Base-by-base conservation (phyloP, 2,329 filamentous ascomycete species). In the Ascochyta viciae-villosae region DNA sequence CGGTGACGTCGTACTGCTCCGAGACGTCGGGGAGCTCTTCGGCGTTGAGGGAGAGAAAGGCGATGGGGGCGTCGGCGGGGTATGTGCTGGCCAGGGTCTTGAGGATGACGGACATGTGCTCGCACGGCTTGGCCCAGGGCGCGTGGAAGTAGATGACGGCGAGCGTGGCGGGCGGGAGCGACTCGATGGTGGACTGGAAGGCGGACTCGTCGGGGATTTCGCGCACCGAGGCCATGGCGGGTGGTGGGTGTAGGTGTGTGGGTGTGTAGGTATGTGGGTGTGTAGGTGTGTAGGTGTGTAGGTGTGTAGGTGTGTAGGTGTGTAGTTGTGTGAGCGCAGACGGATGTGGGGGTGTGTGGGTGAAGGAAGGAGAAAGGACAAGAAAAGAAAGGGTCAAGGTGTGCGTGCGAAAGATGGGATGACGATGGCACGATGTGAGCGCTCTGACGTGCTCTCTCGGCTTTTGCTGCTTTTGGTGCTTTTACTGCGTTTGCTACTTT, bases 71-170 rank as follows among this genome's bases (percentile, higher is more conserved):
- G 63, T 85, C 82, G 68, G 85, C 82, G 59, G 91, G 87, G 79
- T 96, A 96, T 75, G 93, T 92, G 71, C 87, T 87, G 63, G 94
- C 93, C 63, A 99, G 90, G 22, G 92, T 89, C 72, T 86, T 83
- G 63, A 99, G 86, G 66, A 98, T 90, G 46, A 88, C 90, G 65
- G 86, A 87, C 93, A 98, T 98, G 79, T 97, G 92, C 61, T 90
- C 88, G 82, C 95, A 98, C 41, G 95, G 95, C 57, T 92, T 92
- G 27, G 95, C 95, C 95, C 95, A 99, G 64, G 93, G 90, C 19
- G 95, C 92, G 76, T 98, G 90, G 83, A 99, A 99, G 75, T 93
- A 97, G 73, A 96, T 86, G 71, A 97, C 83, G 61, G 94, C 83
- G 57, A 97, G 86, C 15, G 90, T 86, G 15, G 87, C 84, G 2